phyloP scores from a whole-genome alignment of 129 eudicot genomes.

The Flaveria robusta region DNA sequence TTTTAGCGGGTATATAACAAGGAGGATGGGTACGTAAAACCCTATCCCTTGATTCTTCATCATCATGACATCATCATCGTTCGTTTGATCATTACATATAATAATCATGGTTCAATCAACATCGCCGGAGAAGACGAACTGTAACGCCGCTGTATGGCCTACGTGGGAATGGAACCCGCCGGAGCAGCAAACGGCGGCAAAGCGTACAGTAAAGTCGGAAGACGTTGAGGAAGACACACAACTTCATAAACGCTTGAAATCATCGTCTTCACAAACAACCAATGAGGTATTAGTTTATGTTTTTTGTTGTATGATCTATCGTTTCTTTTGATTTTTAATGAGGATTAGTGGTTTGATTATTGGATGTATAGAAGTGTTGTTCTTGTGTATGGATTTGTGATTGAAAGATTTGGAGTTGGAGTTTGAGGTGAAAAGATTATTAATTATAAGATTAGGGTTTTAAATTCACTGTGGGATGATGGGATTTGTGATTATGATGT shows the following conservation, averaged over 20 bases:
- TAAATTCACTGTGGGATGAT: not conserved
- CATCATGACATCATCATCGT: not conserved
- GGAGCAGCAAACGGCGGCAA: not conserved
- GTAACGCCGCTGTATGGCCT: not conserved
- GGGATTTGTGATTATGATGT: too few relatives aligned
- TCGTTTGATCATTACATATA: not conserved
- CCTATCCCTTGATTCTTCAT: too few relatives aligned
- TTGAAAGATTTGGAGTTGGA: too few relatives aligned
- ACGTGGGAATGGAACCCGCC: not conserved
- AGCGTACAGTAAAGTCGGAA: constrained; percentile 17
- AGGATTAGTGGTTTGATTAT: not conserved
- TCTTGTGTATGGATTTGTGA: not conserved
- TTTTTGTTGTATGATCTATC: not conserved
- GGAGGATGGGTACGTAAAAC: too few relatives aligned
- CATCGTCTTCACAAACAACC: not conserved
- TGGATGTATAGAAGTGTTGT: not conserved
- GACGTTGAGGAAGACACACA: not conserved
- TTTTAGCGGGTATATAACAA: too few relatives aligned
- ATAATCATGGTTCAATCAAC: constrained; percentile 13
- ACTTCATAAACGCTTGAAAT: constrained; percentile 6
- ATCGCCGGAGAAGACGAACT: not conserved
- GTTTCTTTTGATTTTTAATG: not conserved
- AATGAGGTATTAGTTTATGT: constrained; percentile 21
- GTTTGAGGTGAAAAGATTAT: not conserved
- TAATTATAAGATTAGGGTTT: constrained; percentile 6